Evolutionary conservation across 345 rosid species (phyloP).

Genomic region (Hibiscus syriacus): DNA sequence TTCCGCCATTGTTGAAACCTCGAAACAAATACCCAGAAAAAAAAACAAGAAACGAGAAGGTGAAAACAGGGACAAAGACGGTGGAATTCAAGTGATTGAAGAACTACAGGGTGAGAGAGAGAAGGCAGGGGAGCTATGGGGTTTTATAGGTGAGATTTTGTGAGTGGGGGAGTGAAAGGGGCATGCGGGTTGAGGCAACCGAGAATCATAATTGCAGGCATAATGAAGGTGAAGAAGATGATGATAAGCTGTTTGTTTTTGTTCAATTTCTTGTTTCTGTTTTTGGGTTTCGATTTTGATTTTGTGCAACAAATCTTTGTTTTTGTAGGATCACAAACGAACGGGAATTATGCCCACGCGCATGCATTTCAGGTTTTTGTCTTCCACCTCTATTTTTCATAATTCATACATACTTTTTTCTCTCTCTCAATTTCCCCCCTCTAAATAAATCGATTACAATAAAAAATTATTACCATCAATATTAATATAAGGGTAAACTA

Average conservation of each 20-base stretch:
- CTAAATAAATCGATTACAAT: no score
- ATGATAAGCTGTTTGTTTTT: constrained; percentile 21
- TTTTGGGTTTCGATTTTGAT: neutral
- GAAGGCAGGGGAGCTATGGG: constrained; percentile 34
- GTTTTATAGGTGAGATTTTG: constrained; percentile 33
- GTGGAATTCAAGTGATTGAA: neutral
- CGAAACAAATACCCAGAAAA: neutral
- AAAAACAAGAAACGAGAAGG: neutral
- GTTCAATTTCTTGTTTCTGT: no score
- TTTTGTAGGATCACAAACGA: no score
- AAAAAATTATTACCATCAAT: no score
- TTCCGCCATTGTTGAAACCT: constrained; percentile 48
- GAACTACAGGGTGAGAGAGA: constrained; percentile 26
- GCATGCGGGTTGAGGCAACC: constrained; percentile 98
- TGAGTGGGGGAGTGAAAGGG: constrained; percentile 29
- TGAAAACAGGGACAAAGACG: neutral
- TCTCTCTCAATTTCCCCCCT: no score
- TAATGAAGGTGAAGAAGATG: constrained; percentile 74
- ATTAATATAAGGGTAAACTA: no score
- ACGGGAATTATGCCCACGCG: constrained; percentile 48
- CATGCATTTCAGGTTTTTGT: constrained; percentile 25
- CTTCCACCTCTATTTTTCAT: neutral
- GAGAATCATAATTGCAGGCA: constrained; percentile 91
- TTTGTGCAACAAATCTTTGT: neutral
- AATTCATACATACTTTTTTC: no score